phyloP scores from a whole-genome alignment of 179 eudicot species.

The Sideroxylon spinosum region DNA sequence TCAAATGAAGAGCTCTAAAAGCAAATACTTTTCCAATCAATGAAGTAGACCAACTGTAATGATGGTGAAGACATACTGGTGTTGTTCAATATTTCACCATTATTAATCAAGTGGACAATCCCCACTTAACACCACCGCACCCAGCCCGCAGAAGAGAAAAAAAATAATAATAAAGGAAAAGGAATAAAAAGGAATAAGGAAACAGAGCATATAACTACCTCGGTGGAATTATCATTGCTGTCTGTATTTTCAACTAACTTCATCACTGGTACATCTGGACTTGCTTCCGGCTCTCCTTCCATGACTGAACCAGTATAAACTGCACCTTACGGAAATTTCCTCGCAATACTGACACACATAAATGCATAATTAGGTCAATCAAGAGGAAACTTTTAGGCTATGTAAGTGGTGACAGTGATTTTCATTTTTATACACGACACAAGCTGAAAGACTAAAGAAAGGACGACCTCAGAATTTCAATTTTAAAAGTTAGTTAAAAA shows the following conservation, averaged over 20 bases:
- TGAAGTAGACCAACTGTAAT: not conserved
- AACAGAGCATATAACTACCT: conserved; percentile 32
- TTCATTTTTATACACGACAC: not conserved
- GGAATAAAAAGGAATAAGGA: not conserved
- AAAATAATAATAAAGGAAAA: not conserved
- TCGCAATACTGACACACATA: not conserved
- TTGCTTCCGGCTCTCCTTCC: conserved; percentile 56
- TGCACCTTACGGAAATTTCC: not conserved
- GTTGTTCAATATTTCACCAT: not conserved
- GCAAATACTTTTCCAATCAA: not conserved
- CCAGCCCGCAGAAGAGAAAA: not conserved
- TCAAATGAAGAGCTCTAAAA: not conserved
- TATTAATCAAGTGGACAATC: too few relatives aligned
- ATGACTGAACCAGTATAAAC: conserved; percentile 22
- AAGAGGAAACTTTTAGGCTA: not conserved
- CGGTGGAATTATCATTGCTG: conserved; percentile 30
- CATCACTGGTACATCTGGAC: conserved; percentile 41
- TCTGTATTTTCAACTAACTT: conserved; percentile 38
- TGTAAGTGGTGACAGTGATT: not conserved
- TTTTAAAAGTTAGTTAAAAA: too few relatives aligned
- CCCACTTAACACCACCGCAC: not conserved
- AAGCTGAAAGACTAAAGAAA: not conserved
- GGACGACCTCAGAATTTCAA: too few relatives aligned
- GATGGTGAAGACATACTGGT: not conserved
- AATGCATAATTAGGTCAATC: not conserved